Percentiles rank a stretch among this genome's conserved stretches.
phyloP scores from a whole-genome alignment of 2,329 filamentous ascomycete species.

The Diaporthe citrichinensis region DNA sequence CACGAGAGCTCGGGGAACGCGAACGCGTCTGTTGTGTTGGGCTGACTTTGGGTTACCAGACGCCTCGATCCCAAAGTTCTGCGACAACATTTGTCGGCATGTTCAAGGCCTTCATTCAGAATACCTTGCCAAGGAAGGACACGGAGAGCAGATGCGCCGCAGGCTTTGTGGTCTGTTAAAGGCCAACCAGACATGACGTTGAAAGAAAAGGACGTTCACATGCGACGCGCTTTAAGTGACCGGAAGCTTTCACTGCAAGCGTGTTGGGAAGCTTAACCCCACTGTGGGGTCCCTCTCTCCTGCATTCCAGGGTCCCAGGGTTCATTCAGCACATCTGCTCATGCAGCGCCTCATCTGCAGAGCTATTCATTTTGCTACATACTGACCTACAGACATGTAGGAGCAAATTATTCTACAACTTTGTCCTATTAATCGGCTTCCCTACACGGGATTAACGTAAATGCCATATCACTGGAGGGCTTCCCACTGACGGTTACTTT shows the following conservation, averaged over 20 bases:
- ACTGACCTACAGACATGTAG: not conserved
- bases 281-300: not conserved
- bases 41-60: not conserved
- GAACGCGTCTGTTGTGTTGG: not conserved
- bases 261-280: not conserved
- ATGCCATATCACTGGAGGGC: not conserved
- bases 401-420: not conserved
- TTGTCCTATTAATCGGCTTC: not conserved
- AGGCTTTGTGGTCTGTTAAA: not conserved
- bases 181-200: too few relatives aligned
- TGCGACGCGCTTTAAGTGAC: slow-evolving; percentile 6
- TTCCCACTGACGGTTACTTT: not conserved
- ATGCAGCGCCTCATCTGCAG: not conserved
- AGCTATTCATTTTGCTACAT: not conserved
- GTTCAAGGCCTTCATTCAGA: not conserved
- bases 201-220: not conserved
- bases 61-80: not conserved
- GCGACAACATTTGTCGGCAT: slow-evolving; percentile 2
- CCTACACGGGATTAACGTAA: too few relatives aligned
- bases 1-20: not conserved
- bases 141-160: not conserved
- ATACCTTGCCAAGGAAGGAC: not conserved
- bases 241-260: not conserved
- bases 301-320: not conserved
- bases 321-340: not conserved